Evolutionary conservation across 23 red algal species (phyloP).

Genomic region (Gracilaria vermiculophylla): DNA sequence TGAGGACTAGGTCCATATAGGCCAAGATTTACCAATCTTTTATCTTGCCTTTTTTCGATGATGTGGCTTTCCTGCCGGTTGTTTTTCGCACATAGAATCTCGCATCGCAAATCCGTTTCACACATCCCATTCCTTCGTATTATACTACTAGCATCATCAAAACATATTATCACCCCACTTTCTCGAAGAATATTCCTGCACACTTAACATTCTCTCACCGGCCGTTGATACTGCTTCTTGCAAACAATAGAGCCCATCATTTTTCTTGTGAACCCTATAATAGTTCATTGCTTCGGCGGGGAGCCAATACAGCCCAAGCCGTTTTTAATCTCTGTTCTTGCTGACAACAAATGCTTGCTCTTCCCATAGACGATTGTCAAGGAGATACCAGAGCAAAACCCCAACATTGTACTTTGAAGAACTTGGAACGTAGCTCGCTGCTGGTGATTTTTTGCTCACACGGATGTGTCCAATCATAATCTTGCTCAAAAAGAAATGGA

Average conservation of each 20-base stretch:
- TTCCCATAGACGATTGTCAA: neutral
- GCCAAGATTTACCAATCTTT: no score
- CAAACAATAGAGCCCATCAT: neutral
- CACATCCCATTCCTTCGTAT: no score
- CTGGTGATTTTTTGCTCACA: neutral
- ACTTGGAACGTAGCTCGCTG: neutral
- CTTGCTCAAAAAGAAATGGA: neutral
- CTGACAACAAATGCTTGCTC: neutral
- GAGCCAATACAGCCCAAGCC: neutral
- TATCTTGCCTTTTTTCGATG: no score
- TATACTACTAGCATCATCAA: no score
- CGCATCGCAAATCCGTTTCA: no score
- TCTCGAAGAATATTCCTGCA: neutral
- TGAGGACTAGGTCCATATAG: no score
- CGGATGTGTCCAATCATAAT: neutral
- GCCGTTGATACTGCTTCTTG: neutral
- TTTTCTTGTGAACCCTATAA: neutral
- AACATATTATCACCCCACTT: neutral
- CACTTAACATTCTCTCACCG: neutral
- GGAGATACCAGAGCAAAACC: neutral
- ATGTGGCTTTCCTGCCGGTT: no score
- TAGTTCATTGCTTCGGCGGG: neutral
- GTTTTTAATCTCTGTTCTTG: neutral
- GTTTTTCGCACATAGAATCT: no score
- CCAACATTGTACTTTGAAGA: neutral